Base-by-base conservation (phyloP, 768 basidiomycete genomes). In the Kwoniella sp. region DNA sequence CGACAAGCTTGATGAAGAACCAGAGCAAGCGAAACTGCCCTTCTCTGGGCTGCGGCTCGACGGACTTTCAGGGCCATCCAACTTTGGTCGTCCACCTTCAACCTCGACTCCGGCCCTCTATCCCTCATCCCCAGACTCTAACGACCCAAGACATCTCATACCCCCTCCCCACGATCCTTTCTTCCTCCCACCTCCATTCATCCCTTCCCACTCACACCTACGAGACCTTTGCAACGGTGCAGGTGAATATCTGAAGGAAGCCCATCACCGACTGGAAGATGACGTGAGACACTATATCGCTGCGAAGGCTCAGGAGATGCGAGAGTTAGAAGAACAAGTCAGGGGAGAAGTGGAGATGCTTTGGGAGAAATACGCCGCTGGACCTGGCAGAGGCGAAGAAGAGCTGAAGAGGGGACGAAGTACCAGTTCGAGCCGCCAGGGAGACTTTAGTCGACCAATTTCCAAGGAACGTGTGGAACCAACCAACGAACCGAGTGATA, bases 121-220 rank as follows among this genome's bases (percentile, higher is more conserved):
- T 29, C 64, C 67, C 21, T 15, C 21, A n/a, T 52, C 64, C 1
- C 55, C 60, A 19, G 60, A 53, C 4, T 21, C 46, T 5, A 60
- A 13, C 22, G 40, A 44, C 40, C 25, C 57, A 10, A 15, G 24
- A 5, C 29, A 50, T 4, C 54, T 74, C 7, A 65, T 79, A 2
- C 70, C 77, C 0, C 71, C 68, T 0, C 49, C 74, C 9, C 68
- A 68, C 10, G 79, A 80, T 33, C 79, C 79, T 25, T 79, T 80
- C 73, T 80, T 80, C 67, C 72, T 80, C 15, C 79, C 79, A n/a
- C 76, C 76, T 10, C 79, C 79, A 6, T 80, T 79, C 58, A 75
- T 76, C 13, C 79, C 79, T 1, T 64, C 69, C 17, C 73, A 79
- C 50, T 72, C 77, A 0, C 72, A 74, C 21, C 71, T 80, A 9